Percentiles rank a stretch among this genome's conserved stretches.
Conservation (phyloP, 2,329 filamentous ascomycete genomes). For the Clonostachys solani region DNA sequence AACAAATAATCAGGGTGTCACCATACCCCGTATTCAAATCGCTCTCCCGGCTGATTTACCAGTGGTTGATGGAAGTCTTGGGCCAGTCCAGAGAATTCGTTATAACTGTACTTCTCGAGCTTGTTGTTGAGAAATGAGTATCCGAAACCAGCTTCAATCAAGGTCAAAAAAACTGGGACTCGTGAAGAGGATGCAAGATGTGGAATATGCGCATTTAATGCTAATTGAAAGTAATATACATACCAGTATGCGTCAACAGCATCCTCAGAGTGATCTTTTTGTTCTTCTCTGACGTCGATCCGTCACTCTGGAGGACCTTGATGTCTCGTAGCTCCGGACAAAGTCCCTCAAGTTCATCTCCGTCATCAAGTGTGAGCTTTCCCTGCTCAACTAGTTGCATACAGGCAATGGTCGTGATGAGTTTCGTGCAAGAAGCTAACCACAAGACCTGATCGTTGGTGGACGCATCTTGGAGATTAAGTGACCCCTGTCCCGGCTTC, state of each 20-base stretch:
- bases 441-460: background rate
- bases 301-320: slow-evolving; percentile 33
- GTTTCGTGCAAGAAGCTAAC: slow-evolving; percentile 36
- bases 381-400: slow-evolving; percentile 56
- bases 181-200: too few relatives aligned
- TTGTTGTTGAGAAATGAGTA: slow-evolving; percentile 42
- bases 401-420: slow-evolving; percentile 44
- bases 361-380: slow-evolving; percentile 40
- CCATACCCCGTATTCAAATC: background rate
- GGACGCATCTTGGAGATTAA: too few relatives aligned
- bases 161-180: background rate
- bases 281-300: slow-evolving; percentile 35
- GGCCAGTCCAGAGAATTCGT: slow-evolving; percentile 13
- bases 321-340: slow-evolving; percentile 43
- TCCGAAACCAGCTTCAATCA: slow-evolving; percentile 36
- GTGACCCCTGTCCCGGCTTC: too few relatives aligned
- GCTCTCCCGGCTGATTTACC: background rate
- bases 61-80: background rate
- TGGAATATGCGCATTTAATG: background rate
- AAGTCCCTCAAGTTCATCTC: slow-evolving; percentile 34
- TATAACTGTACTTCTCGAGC: slow-evolving; percentile 29
- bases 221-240: background rate
- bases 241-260: slow-evolving; percentile 37
- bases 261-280: slow-evolving; percentile 43
- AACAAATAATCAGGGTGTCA: too few relatives aligned